phyloP scores from a whole-genome alignment of 768 basidiomycete genomes.

The Dacryopinax spathularia region DNA sequence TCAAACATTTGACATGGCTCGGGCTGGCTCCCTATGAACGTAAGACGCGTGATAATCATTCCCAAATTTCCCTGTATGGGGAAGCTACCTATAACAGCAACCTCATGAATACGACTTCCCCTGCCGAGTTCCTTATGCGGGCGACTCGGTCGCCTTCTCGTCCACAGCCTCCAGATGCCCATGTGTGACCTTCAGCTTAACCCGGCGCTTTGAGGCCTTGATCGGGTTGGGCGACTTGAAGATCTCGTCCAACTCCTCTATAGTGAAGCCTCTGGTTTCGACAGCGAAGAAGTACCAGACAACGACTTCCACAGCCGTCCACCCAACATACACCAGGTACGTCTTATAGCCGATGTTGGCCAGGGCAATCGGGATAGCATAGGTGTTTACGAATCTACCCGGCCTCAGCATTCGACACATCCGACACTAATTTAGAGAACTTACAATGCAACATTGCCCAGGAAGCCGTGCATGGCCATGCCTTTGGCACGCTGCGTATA shows the following conservation, averaged over 20 bases:
- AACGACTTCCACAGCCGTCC: conserved; percentile 19
- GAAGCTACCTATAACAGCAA: neutral
- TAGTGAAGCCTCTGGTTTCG: conserved; percentile 17
- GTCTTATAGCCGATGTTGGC: conserved; percentile 8
- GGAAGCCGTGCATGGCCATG: conserved; percentile 37
- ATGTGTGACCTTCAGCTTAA: neutral
- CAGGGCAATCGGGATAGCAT: conserved; percentile 31
- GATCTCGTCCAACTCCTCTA: conserved; percentile 9
- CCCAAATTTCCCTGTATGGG: too few species aligned
- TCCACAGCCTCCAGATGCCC: conserved; percentile 4
- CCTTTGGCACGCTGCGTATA: conserved; percentile 49
- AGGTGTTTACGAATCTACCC: conserved; percentile 28
- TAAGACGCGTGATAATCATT: too few species aligned
- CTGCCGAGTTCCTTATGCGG: too few species aligned
- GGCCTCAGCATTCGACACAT: neutral
- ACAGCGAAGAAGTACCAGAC: conserved; percentile 23
- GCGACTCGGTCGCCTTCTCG: neutral
- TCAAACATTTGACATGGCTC: neutral
- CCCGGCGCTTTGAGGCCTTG: neutral
- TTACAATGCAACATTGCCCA: conserved; percentile 23
- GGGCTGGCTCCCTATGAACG: too few species aligned
- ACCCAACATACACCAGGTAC: conserved; percentile 18
- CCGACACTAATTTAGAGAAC: neutral
- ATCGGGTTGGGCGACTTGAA: conserved; percentile 8
- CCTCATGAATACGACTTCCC: too few species aligned